phyloP scores from a whole-genome alignment of 2,329 filamentous ascomycete genomes.

The Aspergillus ibericus region DNA sequence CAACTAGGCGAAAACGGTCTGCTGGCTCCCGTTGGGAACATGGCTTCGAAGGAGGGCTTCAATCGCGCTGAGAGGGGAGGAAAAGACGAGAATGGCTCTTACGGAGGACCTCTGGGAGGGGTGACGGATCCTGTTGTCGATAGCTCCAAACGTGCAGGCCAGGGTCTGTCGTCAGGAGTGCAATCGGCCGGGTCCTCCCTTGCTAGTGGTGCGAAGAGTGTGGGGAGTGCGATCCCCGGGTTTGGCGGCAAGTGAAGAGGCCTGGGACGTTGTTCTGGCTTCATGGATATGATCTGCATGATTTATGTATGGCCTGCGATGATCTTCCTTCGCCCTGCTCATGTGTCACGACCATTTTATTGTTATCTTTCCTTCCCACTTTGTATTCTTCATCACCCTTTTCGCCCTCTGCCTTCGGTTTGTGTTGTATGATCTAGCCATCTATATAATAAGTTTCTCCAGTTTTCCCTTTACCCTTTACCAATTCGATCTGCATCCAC shows the following conservation, averaged over 20 bases:
- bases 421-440: too few relatives aligned
- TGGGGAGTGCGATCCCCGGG: background rate
- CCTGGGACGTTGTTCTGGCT: background rate
- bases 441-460: too few relatives aligned
- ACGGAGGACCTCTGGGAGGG: constrained; percentile 25
- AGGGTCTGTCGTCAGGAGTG: constrained; percentile 6
- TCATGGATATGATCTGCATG: background rate
- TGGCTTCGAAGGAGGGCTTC: constrained; percentile 53
- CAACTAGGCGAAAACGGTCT: constrained; percentile 55
- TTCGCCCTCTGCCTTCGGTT: too few relatives aligned
- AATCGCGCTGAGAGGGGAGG: constrained; percentile 56
- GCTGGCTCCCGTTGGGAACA: constrained; percentile 51
- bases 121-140: constrained; percentile 16
- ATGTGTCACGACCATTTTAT: background rate
- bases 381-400: background rate
- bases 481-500: too few relatives aligned
- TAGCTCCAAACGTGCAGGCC: constrained; percentile 9
- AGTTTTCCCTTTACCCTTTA: too few relatives aligned
- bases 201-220: constrained; percentile 12
- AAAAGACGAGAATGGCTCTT: constrained; percentile 53
- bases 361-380: background rate
- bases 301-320: background rate
- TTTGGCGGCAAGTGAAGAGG: background rate
- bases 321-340: background rate
- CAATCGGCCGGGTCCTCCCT: constrained; percentile 16